These are phyloP conservation scores for Trapa bicornis DNA, from an alignment of 345 rosid genomes.

Conservation along the genomic window DNA sequence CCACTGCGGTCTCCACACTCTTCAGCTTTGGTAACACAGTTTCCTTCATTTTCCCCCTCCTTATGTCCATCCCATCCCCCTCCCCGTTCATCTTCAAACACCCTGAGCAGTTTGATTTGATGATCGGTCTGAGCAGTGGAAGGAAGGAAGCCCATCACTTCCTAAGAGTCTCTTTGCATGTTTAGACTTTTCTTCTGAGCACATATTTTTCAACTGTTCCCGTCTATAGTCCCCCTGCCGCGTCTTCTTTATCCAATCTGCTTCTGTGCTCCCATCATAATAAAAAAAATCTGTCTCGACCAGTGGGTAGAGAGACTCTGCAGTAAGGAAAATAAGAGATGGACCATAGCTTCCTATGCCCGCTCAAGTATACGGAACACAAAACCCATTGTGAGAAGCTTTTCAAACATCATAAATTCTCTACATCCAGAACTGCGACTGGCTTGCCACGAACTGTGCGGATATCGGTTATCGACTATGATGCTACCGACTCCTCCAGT, in stretches of 20 bases:
- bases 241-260: not conserved
- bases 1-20: too few species aligned
- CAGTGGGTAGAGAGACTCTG: too few species aligned
- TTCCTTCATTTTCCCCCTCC: too few species aligned
- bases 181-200: not conserved
- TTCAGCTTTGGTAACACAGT: too few species aligned
- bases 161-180: too few species aligned
- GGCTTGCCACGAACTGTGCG: constrained; percentile 22
- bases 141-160: too few species aligned
- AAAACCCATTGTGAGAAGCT: constrained; percentile 32
- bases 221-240: not conserved
- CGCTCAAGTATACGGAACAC: constrained; percentile 61
- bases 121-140: too few species aligned
- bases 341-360: constrained; percentile 39
- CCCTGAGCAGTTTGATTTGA: not conserved
- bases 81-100: too few species aligned
- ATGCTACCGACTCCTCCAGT: constrained; percentile 90
- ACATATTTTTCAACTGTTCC: not conserved
- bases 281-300: not conserved
- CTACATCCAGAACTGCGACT: not conserved
- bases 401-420: constrained; percentile 14
- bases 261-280: not conserved
- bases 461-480: constrained; percentile 46
- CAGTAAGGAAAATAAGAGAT: constrained; percentile 1
- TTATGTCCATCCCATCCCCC: too few species aligned